phyloP scores from a whole-genome alignment of 805 yeast genomes.

The Metschnikowia gruessii region DNA sequence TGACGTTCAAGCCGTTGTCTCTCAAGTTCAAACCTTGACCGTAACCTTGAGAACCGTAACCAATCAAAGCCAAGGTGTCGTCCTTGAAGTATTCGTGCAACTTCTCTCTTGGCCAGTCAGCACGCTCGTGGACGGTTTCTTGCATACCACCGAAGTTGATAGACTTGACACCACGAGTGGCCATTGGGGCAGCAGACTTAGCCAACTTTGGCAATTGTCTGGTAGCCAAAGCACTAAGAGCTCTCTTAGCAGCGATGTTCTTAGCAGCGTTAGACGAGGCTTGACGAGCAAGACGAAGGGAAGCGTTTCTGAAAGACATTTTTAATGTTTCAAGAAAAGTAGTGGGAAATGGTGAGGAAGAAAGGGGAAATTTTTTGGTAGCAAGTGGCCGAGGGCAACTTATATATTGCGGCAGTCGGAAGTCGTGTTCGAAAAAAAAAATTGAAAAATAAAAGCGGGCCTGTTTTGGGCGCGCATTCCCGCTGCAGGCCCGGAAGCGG shows the following conservation, averaged over 20 bases:
- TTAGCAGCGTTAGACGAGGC: constrained; percentile 42
- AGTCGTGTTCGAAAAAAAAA: constrained; percentile 8
- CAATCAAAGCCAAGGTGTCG: constrained; percentile 95
- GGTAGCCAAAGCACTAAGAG: constrained; percentile 55
- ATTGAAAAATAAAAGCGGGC: constrained; percentile 3
- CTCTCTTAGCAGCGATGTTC: constrained; percentile 59
- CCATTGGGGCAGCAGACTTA: constrained; percentile 44
- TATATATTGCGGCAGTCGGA: constrained; percentile 11
- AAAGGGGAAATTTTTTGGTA: constrained; percentile 1
- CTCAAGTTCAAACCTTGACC: constrained; percentile 99
- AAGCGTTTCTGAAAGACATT: constrained; percentile 46
- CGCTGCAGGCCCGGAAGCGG: constrained; percentile 21
- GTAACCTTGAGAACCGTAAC: constrained; percentile 99
- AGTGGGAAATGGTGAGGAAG: constrained; percentile 3
- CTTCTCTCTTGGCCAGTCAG: constrained; percentile 99
- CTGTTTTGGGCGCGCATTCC: constrained; percentile 2
- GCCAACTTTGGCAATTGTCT: constrained; percentile 38
- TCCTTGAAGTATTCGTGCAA: constrained; percentile 94
- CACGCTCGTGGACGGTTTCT: constrained; percentile 96
- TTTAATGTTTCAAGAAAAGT: constrained; percentile 9
- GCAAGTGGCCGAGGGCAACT: constrained; percentile 6
- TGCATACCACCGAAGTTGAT: constrained; percentile 95
- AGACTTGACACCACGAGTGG: constrained; percentile 89
- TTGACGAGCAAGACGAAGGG: constrained; percentile 46
- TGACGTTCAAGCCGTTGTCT: constrained; percentile 97